phyloP scores from a whole-genome alignment of 2,329 filamentous ascomycete species.

The Cladosporium cucumerinum region DNA sequence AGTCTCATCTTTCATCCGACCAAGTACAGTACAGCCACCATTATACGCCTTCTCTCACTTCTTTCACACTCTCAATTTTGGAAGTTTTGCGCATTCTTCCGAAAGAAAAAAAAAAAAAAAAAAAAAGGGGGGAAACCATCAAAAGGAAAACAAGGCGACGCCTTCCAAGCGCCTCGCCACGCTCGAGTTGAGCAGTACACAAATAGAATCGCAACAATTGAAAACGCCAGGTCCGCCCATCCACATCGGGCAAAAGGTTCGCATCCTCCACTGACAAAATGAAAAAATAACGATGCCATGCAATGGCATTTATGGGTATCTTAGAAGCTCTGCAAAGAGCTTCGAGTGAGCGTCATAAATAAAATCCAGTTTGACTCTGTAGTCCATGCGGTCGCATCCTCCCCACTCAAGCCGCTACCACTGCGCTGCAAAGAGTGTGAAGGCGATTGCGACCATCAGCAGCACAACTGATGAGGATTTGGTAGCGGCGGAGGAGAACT shows the following conservation, averaged over 20 bases:
- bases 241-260: not conserved
- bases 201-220: not conserved
- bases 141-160: not conserved
- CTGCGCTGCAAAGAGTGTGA: conserved; percentile 1
- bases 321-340: conserved; percentile 5
- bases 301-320: conserved; percentile 13
- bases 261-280: not conserved
- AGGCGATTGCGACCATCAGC: conserved; percentile 7
- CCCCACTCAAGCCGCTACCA: not conserved
- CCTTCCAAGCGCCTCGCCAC: not conserved
- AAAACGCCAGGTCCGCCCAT: not conserved
- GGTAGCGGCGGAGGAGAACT: conserved; percentile 15
- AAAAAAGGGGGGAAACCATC: not conserved
- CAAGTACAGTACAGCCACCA: conserved; percentile 3
- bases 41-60: not conserved
- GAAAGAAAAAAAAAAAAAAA: not conserved
- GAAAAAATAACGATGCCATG: conserved; percentile 8
- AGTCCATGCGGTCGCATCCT: not conserved
- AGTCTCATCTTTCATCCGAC: not conserved
- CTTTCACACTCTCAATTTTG: not conserved
- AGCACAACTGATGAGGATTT: conserved; percentile 14
- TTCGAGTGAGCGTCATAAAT: conserved; percentile 3
- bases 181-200: not conserved
- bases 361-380: not conserved
- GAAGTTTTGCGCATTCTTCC: not conserved